Evolutionary conservation across 306 rosid species (phyloP), one percentile per base, ranked within the genome.

Genomic region (Hippophae rhamnoides): DNA sequence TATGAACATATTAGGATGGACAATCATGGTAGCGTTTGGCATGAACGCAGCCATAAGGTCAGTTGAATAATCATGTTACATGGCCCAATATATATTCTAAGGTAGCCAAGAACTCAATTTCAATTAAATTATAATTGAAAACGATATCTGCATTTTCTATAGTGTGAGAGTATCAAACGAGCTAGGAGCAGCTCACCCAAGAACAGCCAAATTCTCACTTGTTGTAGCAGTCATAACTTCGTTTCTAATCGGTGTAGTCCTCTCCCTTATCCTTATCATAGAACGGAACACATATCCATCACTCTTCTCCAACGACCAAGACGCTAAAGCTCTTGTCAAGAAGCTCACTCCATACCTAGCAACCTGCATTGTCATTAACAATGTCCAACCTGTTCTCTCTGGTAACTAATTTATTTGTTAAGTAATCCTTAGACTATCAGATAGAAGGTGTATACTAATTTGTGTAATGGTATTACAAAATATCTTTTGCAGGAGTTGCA

Each of bases 91-190:
- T 31, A 31, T 31, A 31, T 31, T 2, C 5, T 31, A 4, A 31
- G 38, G 5, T 31, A 31, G 38, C 38, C 38, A 31, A 31, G 38
- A 31, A 31, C 38, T 31, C 38, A 31, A 31, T 31, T 31, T 31
- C 38, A 31, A 31, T 31, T 31, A 31, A 31, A 49, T 6, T 11
- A 42, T 52, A 13, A 13, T 53, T 38, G 44, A 53, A 47, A 45
- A 11, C 0, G n/a, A 45, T 9, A 14, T 51, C 38, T 31, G 38
- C 38, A 31, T 2, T 31, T 56, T 31, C 2, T 47, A 76, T 81
- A 90, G 97, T 47, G 97, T 90, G 73, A 76, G 97, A 54, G 89
- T 90, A 18, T 90, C 97, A 6, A 90, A 90, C 58, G 97, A 90
- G 73, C 52, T 90, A n/a, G 97, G 97, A 0, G 97, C 89, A 58